phyloP scores from a whole-genome alignment of 164 flowering plant species.

The Annona cherimola region DNA sequence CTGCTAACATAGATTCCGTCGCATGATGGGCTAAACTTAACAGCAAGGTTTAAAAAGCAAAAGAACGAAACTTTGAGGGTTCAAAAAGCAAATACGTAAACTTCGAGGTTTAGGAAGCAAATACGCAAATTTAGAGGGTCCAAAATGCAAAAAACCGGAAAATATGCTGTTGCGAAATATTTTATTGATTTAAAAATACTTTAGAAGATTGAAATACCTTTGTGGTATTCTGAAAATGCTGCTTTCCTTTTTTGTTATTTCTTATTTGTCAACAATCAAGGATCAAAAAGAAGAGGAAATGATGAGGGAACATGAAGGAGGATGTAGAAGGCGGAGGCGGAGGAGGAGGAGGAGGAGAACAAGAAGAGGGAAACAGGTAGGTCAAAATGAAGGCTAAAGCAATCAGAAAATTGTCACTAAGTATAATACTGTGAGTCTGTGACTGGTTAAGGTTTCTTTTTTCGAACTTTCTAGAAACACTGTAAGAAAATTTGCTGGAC shows the following conservation, averaged over 20 bases:
- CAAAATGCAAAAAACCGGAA: no score
- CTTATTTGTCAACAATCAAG: background rate
- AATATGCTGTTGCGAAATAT: background rate
- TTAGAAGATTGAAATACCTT: background rate
- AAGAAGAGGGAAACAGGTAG: background rate
- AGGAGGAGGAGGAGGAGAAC: background rate
- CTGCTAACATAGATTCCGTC: no score
- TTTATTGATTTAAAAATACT: no score
- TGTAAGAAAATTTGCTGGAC: no score
- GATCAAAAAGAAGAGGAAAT: conserved; percentile 1
- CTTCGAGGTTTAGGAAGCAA: no score
- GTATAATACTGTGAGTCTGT: background rate
- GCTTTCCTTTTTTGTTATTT: background rate
- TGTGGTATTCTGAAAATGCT: background rate
- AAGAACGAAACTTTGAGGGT: no score
- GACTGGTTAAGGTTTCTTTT: background rate
- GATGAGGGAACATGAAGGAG: background rate
- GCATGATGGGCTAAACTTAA: no score
- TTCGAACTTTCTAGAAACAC: background rate
- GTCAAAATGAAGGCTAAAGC: background rate
- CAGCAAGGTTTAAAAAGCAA: no score
- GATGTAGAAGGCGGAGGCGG: background rate
- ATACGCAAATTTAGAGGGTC: no score
- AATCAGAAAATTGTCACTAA: background rate
- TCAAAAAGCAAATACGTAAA: no score